Percentiles rank a stretch among this genome's conserved stretches.
phyloP scores from a whole-genome alignment of 495 filamentous ascomycete genomes.

The Evansstolkia leycettana region DNA sequence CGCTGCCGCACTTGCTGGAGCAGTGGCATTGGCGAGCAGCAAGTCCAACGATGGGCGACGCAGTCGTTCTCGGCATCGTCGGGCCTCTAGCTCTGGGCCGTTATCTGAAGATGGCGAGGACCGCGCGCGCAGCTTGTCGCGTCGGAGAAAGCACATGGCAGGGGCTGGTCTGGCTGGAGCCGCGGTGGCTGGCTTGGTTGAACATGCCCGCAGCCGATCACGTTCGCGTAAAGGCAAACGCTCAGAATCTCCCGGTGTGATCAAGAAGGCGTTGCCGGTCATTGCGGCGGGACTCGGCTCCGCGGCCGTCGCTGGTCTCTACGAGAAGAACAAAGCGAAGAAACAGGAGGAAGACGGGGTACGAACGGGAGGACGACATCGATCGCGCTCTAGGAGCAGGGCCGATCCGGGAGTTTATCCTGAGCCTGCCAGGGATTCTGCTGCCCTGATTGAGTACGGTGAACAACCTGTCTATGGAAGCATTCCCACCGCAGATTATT shows the following conservation, averaged over 20 bases:
- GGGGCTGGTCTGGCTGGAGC: constrained; percentile 71
- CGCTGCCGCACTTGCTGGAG: constrained; percentile 71
- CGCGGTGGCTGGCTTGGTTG: constrained; percentile 61
- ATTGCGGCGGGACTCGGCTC: constrained; percentile 65
- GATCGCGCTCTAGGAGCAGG: constrained; percentile 45
- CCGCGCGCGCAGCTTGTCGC: constrained; percentile 35
- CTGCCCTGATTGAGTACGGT: constrained; percentile 75
- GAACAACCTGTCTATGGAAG: constrained; percentile 47
- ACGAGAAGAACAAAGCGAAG: constrained; percentile 62
- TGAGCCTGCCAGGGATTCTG: constrained; percentile 42
- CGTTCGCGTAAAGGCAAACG: constrained; percentile 39
- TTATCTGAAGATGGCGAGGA: constrained; percentile 27
- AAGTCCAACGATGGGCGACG: constrained; percentile 50
- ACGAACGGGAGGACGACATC: constrained; percentile 32
- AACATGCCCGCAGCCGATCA: constrained; percentile 64
- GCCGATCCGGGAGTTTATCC: constrained; percentile 40
- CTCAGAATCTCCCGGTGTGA: constrained; percentile 45
- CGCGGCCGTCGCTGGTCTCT: constrained; percentile 68
- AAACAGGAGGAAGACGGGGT: constrained; percentile 42
- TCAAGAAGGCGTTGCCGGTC: constrained; percentile 50
- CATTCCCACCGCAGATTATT: constrained; percentile 36
- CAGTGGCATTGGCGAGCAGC: constrained; percentile 61
- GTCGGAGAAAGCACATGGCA: constrained; percentile 56
- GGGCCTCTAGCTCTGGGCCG: constrained; percentile 34
- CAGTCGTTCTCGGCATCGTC: constrained; percentile 55